Evolutionary conservation across 177 flowering plant genomes (phyloP), one percentile per base, ranked within the genome.

Genomic region (Vitis hybrid): DNA sequence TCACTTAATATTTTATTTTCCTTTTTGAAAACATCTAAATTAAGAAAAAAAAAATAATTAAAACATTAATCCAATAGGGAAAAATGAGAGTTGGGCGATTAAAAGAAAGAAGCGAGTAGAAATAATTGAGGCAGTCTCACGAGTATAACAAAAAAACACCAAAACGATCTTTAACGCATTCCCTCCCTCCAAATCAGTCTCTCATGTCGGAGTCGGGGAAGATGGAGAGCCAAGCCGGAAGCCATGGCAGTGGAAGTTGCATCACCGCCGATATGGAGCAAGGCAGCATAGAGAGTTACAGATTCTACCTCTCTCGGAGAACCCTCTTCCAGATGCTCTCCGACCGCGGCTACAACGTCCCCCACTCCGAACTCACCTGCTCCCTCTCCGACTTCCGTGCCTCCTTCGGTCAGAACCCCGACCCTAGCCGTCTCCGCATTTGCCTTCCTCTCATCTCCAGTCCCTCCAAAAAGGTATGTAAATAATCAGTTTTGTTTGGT

Each of bases 261-360:
- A 34, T 59, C 13, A 55, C 30, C 23, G 40, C 10, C 32, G 5
- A 9, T 19, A 66, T 63, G 52, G 70, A 67, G 30, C 19, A 50
- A 45, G 72, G 77, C 6, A 74, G 68, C 32, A 52, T 62, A 0
- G 77, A 81, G 56, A 73, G 77, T 66, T 58, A 55, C 30, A 64
- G 77, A 52, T 63, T 8, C 65, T 78, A 62, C 74, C 23, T 73
- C 64, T 71, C 81, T 1, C 85, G 82, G 7, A 74, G 73, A 23
- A 82, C 85, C 1, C 66, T 73, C 1, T 10, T 79, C 13, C 80
- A 82, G 65, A 79, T 82, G 82, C 77, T 79, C 5, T 14, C 49
- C 14, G 85, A 82, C 77, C 68, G 85, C 57, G 82, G 82, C 66
- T 82, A 69, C 59, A 30, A 5, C 26, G 81, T 78, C 4, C 56